Conservation (phyloP, 805 yeast genomes). For the Saccharomycopsis schoenii region DNA sequence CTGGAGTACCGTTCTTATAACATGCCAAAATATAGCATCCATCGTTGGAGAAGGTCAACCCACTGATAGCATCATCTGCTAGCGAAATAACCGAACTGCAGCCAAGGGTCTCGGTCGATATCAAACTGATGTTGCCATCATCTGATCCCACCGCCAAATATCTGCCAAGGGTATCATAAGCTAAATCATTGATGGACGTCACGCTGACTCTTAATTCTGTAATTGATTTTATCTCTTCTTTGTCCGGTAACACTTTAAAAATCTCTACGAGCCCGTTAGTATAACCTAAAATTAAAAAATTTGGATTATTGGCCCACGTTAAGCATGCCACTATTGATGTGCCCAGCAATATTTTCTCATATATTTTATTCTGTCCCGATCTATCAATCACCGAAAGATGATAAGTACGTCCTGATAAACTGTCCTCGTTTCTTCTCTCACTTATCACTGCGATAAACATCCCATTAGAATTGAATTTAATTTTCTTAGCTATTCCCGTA, state of each 20-base stretch:
- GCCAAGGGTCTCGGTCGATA: conserved; percentile 8
- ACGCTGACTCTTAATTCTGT: conserved; percentile 6
- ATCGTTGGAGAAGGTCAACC: conserved; percentile 7
- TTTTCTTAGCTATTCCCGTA: conserved; percentile 5
- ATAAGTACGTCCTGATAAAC: neutral
- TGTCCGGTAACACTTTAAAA: neutral
- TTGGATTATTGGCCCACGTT: conserved; percentile 10
- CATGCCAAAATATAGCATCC: conserved; percentile 11
- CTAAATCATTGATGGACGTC: conserved; percentile 7
- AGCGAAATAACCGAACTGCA: conserved; percentile 11
- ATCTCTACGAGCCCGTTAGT: conserved; percentile 3
- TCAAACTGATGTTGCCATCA: conserved; percentile 13
- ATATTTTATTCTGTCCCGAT: neutral
- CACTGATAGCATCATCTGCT: conserved; percentile 12
- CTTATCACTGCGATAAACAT: conserved; percentile 6
- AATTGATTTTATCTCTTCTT: neutral
- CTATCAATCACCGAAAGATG: neutral
- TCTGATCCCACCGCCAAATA: conserved; percentile 7
- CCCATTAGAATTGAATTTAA: conserved; percentile 6
- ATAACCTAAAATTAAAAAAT: conserved; percentile 6
- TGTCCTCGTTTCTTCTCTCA: neutral
- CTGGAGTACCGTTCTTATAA: conserved; percentile 6
- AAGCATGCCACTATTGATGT: neutral
- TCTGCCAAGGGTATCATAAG: conserved; percentile 9
- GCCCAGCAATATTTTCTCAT: neutral